These are phyloP conservation scores for Prunus padus DNA, from an alignment of 306 rosid species.

Conservation along the genomic window DNA sequence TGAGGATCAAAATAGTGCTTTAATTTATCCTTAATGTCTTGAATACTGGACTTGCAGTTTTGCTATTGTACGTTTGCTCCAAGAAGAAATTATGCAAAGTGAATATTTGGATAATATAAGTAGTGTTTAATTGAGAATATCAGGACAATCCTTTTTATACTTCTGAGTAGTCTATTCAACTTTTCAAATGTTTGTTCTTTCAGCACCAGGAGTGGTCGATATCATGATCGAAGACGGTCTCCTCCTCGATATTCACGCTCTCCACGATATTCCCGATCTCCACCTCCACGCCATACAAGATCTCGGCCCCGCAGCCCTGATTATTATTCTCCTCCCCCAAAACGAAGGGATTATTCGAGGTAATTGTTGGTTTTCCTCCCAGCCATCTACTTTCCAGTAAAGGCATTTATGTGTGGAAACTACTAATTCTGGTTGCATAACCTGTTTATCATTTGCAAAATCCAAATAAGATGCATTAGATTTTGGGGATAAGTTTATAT, in stretches of 20 bases:
- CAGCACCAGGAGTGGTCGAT: slow-evolving; percentile 49
- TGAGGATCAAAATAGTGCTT: not conserved
- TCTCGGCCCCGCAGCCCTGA: slow-evolving; percentile 70
- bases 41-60: not conserved
- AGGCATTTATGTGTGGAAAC: not conserved
- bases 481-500: not conserved
- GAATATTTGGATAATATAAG: not conserved
- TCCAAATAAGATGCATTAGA: slow-evolving; percentile 1
- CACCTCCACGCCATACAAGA: slow-evolving; percentile 68
- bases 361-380: slow-evolving; percentile 17
- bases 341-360: slow-evolving; percentile 77
- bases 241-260: slow-evolving; percentile 78
- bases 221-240: slow-evolving; percentile 73
- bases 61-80: not conserved
- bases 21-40: not conserved
- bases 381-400: not conserved
- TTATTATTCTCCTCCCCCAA: slow-evolving; percentile 70
- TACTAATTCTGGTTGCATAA: not conserved
- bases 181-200: not conserved
- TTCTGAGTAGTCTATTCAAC: slow-evolving; percentile 4
- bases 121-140: not conserved
- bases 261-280: slow-evolving; percentile 68
- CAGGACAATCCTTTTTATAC: not conserved
- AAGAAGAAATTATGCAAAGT: not conserved
- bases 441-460: not conserved